A percentile compares a stretch with the other conserved stretches of the same genome.
Evolutionary conservation across 78 protist genomes (phyloP).

Genomic region (Dictyostelium capitatum): DNA sequence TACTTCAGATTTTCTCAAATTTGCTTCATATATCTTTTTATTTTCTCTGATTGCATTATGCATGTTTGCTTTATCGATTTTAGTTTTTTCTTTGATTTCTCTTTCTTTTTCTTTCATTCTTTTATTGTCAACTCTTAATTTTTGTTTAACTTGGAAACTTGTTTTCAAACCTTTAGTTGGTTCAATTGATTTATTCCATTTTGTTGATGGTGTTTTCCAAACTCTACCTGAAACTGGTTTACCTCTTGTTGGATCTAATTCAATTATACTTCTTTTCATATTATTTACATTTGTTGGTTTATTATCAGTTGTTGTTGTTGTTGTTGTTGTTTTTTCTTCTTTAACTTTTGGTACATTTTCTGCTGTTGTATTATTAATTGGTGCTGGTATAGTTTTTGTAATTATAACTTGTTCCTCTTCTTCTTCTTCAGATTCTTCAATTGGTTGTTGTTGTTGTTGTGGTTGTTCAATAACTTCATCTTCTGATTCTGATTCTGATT

Average conservation of each 20-base stretch:
- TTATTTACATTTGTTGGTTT: neutral
- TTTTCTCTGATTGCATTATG: constrained; percentile 25
- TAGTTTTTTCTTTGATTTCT: constrained; percentile 17
- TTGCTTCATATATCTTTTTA: constrained; percentile 33
- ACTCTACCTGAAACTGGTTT: constrained; percentile 81
- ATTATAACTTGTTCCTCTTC: neutral
- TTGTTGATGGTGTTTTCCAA: constrained; percentile 58
- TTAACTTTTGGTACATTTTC: constrained; percentile 14
- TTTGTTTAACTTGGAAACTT: constrained; percentile 28
- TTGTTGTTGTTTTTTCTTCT: neutral
- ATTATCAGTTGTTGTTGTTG: neutral
- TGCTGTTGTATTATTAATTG: neutral
- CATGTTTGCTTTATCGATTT: neutral
- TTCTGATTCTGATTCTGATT: neutral
- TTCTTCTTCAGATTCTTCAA: neutral
- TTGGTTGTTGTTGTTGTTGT: neutral
- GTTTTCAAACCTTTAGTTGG: constrained; percentile 17
- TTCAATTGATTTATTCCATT: constrained; percentile 8
- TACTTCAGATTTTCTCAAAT: constrained; percentile 23
- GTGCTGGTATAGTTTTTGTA: neutral
- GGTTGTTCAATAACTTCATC: neutral
- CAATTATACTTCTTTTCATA: neutral
- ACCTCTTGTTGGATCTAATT: constrained; percentile 25
- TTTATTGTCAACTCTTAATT: neutral
- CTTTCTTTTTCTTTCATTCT: constrained; percentile 47